Evolutionary conservation across 75 land plant genomes (phyloP).

Genomic region (Pinus tabuliformis): DNA sequence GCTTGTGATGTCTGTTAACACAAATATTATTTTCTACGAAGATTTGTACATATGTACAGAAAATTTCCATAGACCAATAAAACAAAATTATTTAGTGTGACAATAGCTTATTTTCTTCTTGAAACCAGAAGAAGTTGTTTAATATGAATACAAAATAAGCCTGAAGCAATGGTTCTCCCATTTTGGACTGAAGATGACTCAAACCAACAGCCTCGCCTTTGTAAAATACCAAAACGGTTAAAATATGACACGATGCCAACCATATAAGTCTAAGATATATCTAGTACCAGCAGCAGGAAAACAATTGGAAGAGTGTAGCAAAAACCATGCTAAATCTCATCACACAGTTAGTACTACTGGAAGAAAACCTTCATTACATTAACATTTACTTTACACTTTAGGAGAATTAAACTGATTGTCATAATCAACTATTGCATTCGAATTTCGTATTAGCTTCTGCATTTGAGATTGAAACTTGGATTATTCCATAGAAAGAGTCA

Average conservation of each 20-base stretch:
- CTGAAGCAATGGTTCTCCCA: not conserved
- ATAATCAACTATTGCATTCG: not conserved
- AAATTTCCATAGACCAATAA: not conserved
- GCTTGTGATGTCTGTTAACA: not conserved
- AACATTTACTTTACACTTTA: not conserved
- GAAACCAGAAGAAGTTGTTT: not conserved
- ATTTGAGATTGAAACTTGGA: not conserved
- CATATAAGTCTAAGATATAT: not conserved
- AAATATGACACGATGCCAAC: not conserved
- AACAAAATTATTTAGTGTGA: not conserved
- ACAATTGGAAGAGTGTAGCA: not conserved
- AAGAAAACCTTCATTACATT: no score
- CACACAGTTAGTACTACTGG: not conserved
- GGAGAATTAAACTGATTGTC: not conserved
- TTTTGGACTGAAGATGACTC: not conserved
- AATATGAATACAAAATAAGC: not conserved
- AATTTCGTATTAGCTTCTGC: not conserved
- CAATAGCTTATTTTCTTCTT: not conserved
- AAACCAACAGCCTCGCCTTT: not conserved
- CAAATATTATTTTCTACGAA: not conserved
- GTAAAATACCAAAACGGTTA: not conserved
- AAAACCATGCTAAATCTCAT: not conserved
- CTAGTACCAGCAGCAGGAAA: not conserved
- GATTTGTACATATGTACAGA: not conserved
- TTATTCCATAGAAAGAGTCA: not conserved